Conservation (phyloP, 2,329 filamentous ascomycete genomes). For the Paracamarosporium sp. region DNA sequence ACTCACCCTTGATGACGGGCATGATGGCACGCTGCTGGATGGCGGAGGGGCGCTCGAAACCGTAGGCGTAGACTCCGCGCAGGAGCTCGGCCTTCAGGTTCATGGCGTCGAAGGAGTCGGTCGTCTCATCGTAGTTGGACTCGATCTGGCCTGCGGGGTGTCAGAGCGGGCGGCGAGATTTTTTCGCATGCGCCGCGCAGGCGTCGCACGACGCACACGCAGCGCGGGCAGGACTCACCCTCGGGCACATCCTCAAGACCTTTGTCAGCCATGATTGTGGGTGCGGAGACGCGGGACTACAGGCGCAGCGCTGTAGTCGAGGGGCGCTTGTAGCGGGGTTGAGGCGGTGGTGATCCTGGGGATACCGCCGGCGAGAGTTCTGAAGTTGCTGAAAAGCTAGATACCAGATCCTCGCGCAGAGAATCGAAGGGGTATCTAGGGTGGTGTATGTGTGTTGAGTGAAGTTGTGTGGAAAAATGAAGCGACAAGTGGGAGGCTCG, state of each 20-base stretch:
- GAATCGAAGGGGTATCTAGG: constrained; percentile 54
- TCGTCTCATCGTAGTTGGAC: constrained; percentile 99
- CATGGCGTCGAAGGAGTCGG: constrained; percentile 99
- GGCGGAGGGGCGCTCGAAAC: constrained; percentile 99
- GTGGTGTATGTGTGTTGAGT: constrained; percentile 29
- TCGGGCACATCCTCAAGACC: constrained; percentile 98
- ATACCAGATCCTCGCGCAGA: constrained; percentile 55
- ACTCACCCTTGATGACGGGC: constrained; percentile 98
- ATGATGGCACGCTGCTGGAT: constrained; percentile 99
- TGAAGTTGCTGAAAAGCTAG: constrained; percentile 48
- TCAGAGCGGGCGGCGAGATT: constrained; percentile 21
- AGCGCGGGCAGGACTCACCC: constrained; percentile 67
- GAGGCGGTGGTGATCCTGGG: constrained; percentile 50
- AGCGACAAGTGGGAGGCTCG: constrained; percentile 22
- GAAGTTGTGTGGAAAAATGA: constrained; percentile 27
- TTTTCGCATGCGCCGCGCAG: constrained; percentile 12
- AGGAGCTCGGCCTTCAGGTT: constrained; percentile 96
- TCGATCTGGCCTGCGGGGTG: constrained; percentile 85
- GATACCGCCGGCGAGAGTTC: constrained; percentile 45
- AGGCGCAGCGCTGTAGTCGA: constrained; percentile 66
- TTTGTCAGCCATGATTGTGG: constrained; percentile 98
- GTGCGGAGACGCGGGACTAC: constrained; percentile 63
- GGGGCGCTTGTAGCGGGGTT: constrained; percentile 46
- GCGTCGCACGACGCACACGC: constrained; percentile 18
- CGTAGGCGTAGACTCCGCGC: constrained; percentile 98